Base-by-base conservation (phyloP, 1,284 basidiomycete species). In the Leccinum subrobustum region DNA sequence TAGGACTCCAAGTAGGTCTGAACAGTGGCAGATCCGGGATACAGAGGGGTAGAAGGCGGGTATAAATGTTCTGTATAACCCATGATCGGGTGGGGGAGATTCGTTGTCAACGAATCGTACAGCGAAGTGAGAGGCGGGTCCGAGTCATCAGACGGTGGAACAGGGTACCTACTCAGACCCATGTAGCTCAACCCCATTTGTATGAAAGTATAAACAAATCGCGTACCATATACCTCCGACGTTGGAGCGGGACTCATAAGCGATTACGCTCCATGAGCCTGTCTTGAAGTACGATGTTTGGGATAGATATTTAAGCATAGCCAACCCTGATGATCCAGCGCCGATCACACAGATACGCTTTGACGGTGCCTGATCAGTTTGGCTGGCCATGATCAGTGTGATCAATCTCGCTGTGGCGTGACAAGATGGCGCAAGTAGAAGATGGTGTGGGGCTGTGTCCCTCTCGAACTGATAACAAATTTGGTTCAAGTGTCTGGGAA, bases 71-170 rank as follows among this genome's bases (percentile, higher is more conserved):
- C 81, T 1, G 80, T 77, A 64, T 79, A 92, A 9, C 81, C 81
- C 91, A 93, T 92, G 52, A 87, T 63, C 0, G 87, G 87, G 66
- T 92, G 88, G 0, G 91, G 88, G 3, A 92, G 71, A 67, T 92
- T 93, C 1, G 91, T 87, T 20, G 85, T 86, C 18, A 93, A 76
- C 1, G 87, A 87, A 65, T 92, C 88, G 67, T 93, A 92, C 18
- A 91, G 66, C 0, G 91, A 84, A 0, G 89, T 87, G 16, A 80
- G 68, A 1, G 90, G 89, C 6, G 82, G 85, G 37, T 83, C 77
- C 3, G 48, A 50, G 23, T 50, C 48, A 50, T 25, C 16, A 35
- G 73, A 71, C 2, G 83, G 78, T 29, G 78, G 73, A 14, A 83
- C 81, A 25, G 88, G 84, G 35, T 83, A 71, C 87, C 88, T 89